Evolutionary conservation across 768 basidiomycete genomes (phyloP).

Genomic region (Imleria badia): DNA sequence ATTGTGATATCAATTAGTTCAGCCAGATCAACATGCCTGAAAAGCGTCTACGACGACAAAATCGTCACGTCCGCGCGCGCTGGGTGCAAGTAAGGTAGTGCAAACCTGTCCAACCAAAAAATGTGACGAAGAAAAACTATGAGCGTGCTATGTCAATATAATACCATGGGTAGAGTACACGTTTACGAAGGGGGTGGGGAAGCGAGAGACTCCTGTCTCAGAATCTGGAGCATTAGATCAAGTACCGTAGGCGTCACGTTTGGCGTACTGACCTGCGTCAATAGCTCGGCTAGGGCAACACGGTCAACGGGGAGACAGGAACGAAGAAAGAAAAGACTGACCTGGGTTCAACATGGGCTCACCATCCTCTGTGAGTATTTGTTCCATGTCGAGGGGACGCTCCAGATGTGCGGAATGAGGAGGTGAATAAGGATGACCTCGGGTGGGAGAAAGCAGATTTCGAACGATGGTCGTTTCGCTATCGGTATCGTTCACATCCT

Average conservation of each 20-base stretch:
- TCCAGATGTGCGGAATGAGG: conserved; percentile 25
- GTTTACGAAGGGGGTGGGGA: conserved; percentile 61
- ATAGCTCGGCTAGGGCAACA: conserved; percentile 45
- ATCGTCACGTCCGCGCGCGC: conserved; percentile 15
- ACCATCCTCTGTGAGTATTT: conserved; percentile 62
- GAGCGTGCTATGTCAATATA: conserved; percentile 20
- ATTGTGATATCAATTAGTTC: conserved; percentile 24
- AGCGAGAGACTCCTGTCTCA: conserved; percentile 58
- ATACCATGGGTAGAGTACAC: conserved; percentile 25
- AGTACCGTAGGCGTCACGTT: conserved; percentile 8
- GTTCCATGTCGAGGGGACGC: conserved; percentile 47
- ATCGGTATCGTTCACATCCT: conserved; percentile 9
- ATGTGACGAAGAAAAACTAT: conserved; percentile 14
- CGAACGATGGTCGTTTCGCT: conserved; percentile 17
- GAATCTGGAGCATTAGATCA: conserved; percentile 31
- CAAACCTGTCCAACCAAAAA: conserved; percentile 15
- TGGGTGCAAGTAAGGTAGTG: conserved; percentile 25
- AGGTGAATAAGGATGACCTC: conserved; percentile 28
- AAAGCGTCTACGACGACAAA: conserved; percentile 12
- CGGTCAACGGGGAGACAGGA: conserved; percentile 3
- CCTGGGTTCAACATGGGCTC: conserved; percentile 70
- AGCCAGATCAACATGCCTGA: neutral
- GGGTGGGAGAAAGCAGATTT: conserved; percentile 21
- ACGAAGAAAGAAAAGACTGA: conserved; percentile 32
- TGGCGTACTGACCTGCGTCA: conserved; percentile 53